Evolutionary conservation across 768 basidiomycete species (phyloP), one percentile per base, ranked within the genome.

Genomic region (Mycena filopes): DNA sequence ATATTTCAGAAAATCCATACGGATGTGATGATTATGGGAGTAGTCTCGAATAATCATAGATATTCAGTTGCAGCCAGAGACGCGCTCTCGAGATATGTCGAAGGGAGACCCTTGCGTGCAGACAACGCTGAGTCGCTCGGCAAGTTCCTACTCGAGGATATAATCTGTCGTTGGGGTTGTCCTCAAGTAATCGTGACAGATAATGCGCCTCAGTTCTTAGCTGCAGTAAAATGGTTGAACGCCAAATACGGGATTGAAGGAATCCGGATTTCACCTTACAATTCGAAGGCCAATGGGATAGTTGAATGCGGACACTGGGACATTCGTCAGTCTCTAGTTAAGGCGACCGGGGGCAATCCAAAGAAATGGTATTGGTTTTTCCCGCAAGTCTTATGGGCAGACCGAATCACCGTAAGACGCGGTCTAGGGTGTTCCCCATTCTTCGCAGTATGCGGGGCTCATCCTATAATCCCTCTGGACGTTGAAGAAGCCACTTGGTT

Each of bases 1-100:
- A 55, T 80, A 0, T 83, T 81, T 59, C n/a, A 66, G 13, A 79
- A 80, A 36, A 73, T 77, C 0, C 76, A 83, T 43, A 69, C 80
- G 10, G 78, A 85, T 66, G 76, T 78, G 0, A 83, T 85, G 81
- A 69, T 74, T 50, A 76, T 85, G 70, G 81, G 78, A 0, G 60
- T 53, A 0, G 31, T 31, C 4, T 72, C 79, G 0, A 70, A 71
- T 3, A 74, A 80, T 0, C 81, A 64, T 63, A 66, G 64, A 9
- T 79, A 78, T 31, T 62, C 84, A 16, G 65, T 84, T 0, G 81
- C 81, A 49, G 82, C 73, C 16, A n/a, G 43, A 9, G 18, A 21
- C 43, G 3, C 43, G 8, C 11, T 45, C 2, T n/a, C 43, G 2
- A 2, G 43, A 5, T 45, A 21, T 8, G 2, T 21, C 2, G 43